Evolutionary conservation across 2,329 filamentous ascomycete genomes (phyloP).

Genomic region (Phoma sp.): DNA sequence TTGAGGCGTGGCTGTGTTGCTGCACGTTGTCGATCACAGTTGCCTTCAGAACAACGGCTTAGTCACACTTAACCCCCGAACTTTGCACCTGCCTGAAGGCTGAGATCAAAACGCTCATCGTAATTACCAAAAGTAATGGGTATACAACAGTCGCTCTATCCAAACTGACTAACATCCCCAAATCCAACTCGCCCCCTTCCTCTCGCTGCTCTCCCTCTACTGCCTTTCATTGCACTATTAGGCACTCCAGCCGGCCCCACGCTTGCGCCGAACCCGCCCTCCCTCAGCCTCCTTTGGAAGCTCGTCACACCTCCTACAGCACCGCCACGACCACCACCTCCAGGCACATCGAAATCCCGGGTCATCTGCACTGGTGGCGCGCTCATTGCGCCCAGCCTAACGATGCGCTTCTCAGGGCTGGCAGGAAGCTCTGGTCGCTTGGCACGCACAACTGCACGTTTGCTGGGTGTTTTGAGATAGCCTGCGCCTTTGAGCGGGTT

Average conservation of each 20-base stretch:
- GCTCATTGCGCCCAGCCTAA: conserved; percentile 30
- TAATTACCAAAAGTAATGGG: not conserved
- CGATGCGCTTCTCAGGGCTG: conserved; percentile 32
- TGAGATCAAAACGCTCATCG: not conserved
- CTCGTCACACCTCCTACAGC: conserved; percentile 33
- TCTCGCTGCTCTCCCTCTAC: conserved; percentile 16
- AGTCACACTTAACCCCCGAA: too few relatives aligned
- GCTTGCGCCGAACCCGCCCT: conserved; percentile 34
- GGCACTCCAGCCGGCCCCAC: conserved; percentile 4
- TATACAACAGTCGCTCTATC: conserved; percentile 10
- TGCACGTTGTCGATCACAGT: too few relatives aligned
- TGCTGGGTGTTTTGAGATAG: conserved; percentile 57
- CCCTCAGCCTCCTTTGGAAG: conserved; percentile 40
- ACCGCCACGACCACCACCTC: conserved; percentile 8
- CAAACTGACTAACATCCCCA: conserved; percentile 30
- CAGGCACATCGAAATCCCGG: not conserved
- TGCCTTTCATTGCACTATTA: conserved; percentile 17
- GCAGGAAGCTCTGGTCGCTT: conserved; percentile 37
- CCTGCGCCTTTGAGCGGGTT: conserved; percentile 32
- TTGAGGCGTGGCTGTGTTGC: too few relatives aligned
- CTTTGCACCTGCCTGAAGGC: not conserved
- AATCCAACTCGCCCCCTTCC: conserved; percentile 28
- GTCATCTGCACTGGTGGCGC: conserved; percentile 34
- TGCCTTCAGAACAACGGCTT: too few relatives aligned
- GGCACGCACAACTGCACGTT: conserved; percentile 44